Evolutionary conservation across 108 stramenopile species (phyloP).

Genomic region (Cyclotella sp.): DNA sequence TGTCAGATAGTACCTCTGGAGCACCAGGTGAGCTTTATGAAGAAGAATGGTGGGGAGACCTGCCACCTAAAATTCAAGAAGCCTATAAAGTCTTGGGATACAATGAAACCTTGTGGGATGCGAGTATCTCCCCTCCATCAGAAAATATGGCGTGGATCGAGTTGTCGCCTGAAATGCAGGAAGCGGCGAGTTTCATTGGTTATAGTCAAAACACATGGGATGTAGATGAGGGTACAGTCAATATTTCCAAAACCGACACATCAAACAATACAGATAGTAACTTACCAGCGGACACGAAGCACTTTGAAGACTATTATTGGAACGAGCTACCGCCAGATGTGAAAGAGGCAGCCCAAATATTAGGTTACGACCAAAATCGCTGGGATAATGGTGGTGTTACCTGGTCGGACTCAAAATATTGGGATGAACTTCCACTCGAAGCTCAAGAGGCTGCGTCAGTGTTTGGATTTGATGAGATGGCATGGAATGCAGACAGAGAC

Average conservation of each 20-base stretch:
- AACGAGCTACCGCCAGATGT: neutral
- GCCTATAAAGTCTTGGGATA: conserved; percentile 51
- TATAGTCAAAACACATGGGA: neutral
- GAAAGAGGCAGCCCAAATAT: neutral
- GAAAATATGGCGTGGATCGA: neutral
- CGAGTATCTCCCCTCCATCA: neutral
- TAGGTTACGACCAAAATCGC: conserved; percentile 2
- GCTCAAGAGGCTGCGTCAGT: conserved; percentile 8
- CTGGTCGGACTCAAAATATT: conserved; percentile 25
- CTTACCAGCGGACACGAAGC: neutral
- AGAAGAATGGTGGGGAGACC: neutral
- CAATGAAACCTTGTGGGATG: conserved; percentile 39
- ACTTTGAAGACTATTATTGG: neutral
- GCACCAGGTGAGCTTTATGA: neutral
- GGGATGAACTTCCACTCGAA: conserved; percentile 16
- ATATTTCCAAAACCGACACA: neutral
- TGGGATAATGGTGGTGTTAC: conserved; percentile 33
- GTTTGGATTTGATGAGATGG: conserved; percentile 7
- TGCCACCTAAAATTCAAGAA: conserved; percentile 36
- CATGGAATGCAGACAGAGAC: conserved; percentile 15
- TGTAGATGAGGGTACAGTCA: neutral
- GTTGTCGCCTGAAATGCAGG: neutral
- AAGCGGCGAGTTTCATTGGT: neutral
- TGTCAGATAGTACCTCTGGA: neutral
- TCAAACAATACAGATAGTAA: too few species aligned